Evolutionary conservation across 345 rosid species (phyloP).

Genomic region (Pseudoturritis turrita): DNA sequence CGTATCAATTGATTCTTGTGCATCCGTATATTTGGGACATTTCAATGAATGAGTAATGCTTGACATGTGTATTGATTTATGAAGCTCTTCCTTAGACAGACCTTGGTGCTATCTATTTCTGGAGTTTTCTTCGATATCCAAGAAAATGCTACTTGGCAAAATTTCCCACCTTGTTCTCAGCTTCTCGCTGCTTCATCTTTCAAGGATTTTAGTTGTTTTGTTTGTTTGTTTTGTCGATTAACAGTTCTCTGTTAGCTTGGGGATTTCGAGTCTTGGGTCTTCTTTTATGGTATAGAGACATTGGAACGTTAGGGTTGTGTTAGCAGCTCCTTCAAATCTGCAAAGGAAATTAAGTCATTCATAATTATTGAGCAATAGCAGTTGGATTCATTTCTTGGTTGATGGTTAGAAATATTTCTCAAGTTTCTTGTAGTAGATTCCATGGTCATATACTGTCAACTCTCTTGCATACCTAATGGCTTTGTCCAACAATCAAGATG

Average conservation of each 20-base stretch:
- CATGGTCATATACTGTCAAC: neutral
- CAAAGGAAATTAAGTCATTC: neutral
- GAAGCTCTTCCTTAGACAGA: neutral
- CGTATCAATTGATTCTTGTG: neutral
- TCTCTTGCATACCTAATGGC: neutral
- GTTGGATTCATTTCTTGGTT: neutral
- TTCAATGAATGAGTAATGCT: neutral
- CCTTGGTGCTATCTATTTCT: slow-evolving; percentile 8
- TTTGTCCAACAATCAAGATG: neutral
- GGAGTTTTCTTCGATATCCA: neutral
- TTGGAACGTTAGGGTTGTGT: neutral
- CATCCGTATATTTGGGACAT: neutral
- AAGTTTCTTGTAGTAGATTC: neutral
- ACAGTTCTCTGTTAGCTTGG: neutral
- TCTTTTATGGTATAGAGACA: neutral
- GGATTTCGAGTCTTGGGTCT: neutral
- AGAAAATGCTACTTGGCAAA: neutral
- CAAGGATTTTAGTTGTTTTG: neutral
- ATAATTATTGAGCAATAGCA: neutral
- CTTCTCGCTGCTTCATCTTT: neutral
- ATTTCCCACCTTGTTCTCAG: neutral
- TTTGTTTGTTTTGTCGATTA: neutral
- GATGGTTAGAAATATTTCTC: neutral
- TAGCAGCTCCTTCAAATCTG: neutral
- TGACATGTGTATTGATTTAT: neutral